Evolutionary conservation across 2,329 filamentous ascomycete species (phyloP), one percentile per base, ranked within the genome.

Genomic region (Apiospora sp.): DNA sequence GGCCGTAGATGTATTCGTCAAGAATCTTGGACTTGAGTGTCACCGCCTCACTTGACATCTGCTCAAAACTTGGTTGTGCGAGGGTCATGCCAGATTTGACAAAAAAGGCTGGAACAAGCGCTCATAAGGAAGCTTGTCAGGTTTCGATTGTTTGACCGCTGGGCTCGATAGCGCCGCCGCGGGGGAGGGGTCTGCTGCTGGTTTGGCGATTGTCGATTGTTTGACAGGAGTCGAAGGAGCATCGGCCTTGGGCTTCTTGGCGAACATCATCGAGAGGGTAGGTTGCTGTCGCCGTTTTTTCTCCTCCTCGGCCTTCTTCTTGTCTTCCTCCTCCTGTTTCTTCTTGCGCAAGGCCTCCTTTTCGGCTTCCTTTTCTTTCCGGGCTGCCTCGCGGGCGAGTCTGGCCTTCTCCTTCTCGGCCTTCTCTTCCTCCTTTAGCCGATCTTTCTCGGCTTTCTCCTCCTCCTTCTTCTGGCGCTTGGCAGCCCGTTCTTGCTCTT

Each of bases 91-190:
- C 88, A 3, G 91, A 87, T 73, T 94, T 92, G 67, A 96, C 79
- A 74, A 93, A 95, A 81, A 98, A 98, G 93, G 91, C 44, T 94
- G 88, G 78, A 98, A 98, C 48, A 87, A 85, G 76, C 90, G 91
- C 24, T 93, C 85, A 76, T 94, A 95, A 64, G 90, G 87, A 0
- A 88, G 87, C 34, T 82, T 77, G 4, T 78, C 70, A 7, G 78
- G 76, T 71, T 79, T 74, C 10, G 75, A 43, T 34, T 80, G 77
- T 51, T 77, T 75, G 24, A 76, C 71, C 3, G 72, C 24, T 13
- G 75, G 71, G 27, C 13, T 72, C 73, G 19, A 73, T 6, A 77
- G 80, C 13, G 74, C 79, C 76, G 73, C 85, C 37, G 27, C 27
- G 27, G 73, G 68, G 24, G 75, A 69, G 16, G 71, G 68, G 6